These are phyloP conservation scores for Beauveria sp. DNA, from an alignment of 2,329 filamentous ascomycete species.

Conservation along the genomic window DNA sequence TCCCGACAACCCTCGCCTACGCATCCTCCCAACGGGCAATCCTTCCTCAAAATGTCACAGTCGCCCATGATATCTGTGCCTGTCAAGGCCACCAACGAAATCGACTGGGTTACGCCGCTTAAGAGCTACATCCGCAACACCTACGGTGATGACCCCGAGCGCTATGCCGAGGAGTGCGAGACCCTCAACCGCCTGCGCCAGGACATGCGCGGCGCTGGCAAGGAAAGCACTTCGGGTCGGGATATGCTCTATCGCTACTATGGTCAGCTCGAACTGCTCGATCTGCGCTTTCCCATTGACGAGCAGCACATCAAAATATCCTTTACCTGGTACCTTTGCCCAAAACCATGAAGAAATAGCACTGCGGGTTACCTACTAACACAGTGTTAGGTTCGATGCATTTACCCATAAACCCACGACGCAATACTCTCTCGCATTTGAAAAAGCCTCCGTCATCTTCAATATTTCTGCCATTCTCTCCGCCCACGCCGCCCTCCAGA, in stretches of 20 bases:
- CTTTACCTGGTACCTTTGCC: slow-evolving; percentile 74
- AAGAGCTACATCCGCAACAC: slow-evolving; percentile 90
- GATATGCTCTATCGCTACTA: slow-evolving; percentile 97
- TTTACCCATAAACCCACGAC: slow-evolving; percentile 97
- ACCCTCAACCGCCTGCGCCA: slow-evolving; percentile 95
- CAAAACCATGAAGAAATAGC: neutral
- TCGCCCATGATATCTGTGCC: slow-evolving; percentile 93
- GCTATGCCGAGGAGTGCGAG: slow-evolving; percentile 90
- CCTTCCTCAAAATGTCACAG: slow-evolving; percentile 58
- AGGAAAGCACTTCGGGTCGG: slow-evolving; percentile 87
- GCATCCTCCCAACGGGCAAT: neutral
- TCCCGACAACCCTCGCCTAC: neutral
- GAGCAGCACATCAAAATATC: slow-evolving; percentile 99
- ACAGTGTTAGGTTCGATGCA: slow-evolving; percentile 76
- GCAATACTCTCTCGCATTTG: slow-evolving; percentile 93
- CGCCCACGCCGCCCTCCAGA: slow-evolving; percentile 89
- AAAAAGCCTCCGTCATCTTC: slow-evolving; percentile 98
- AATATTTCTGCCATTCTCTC: slow-evolving; percentile 97
- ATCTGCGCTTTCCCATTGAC: slow-evolving; percentile 91
- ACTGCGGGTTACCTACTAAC: neutral
- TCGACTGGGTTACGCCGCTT: slow-evolving; percentile 91
- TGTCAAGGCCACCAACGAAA: slow-evolving; percentile 90
- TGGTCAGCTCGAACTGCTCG: slow-evolving; percentile 88
- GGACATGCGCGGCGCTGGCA: slow-evolving; percentile 96
- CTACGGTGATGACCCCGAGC: slow-evolving; percentile 93